Conservation (phyloP, 352 stramenopile species). For the Globisporangium sylvaticum region DNA sequence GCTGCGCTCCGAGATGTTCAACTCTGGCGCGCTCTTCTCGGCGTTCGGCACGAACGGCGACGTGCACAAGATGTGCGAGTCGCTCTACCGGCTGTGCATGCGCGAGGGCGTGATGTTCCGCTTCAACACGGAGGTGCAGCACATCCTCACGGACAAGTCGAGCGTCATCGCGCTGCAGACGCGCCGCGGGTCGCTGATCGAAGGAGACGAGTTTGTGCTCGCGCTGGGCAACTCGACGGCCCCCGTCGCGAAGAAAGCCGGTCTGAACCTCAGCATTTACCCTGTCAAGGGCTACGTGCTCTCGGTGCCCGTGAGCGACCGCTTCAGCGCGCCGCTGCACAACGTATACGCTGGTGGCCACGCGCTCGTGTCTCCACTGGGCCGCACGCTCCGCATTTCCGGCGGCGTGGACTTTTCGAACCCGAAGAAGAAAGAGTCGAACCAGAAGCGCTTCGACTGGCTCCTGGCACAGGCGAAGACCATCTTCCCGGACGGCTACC, state of each 20-base stretch:
- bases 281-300: conserved; percentile 85
- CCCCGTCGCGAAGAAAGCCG: conserved; percentile 56
- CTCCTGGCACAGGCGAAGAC: conserved; percentile 67
- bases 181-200: conserved; percentile 72
- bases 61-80: conserved; percentile 87
- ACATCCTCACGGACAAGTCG: conserved; percentile 74
- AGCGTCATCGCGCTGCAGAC: conserved; percentile 80
- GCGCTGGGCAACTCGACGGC: conserved; percentile 77
- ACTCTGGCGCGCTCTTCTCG: conserved; percentile 66
- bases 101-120: conserved; percentile 86
- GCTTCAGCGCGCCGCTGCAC: conserved; percentile 61
- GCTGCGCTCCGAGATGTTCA: conserved; percentile 52
- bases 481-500: conserved; percentile 79
- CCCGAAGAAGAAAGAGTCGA: conserved; percentile 48
- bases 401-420: conserved; percentile 81
- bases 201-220: conserved; percentile 85
- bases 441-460: conserved; percentile 76
- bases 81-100: conserved; percentile 74
- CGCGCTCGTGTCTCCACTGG: conserved; percentile 71
- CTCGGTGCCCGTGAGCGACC: conserved; percentile 66
- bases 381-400: conserved; percentile 67
- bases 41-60: conserved; percentile 83
- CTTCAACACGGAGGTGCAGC: conserved; percentile 79
- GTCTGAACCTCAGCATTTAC: conserved; percentile 79
- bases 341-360: conserved; percentile 83